Percentiles rank a stretch among this genome's conserved stretches.
phyloP scores from a whole-genome alignment of 306 rosid genomes.

The Prinsepia uniflora region DNA sequence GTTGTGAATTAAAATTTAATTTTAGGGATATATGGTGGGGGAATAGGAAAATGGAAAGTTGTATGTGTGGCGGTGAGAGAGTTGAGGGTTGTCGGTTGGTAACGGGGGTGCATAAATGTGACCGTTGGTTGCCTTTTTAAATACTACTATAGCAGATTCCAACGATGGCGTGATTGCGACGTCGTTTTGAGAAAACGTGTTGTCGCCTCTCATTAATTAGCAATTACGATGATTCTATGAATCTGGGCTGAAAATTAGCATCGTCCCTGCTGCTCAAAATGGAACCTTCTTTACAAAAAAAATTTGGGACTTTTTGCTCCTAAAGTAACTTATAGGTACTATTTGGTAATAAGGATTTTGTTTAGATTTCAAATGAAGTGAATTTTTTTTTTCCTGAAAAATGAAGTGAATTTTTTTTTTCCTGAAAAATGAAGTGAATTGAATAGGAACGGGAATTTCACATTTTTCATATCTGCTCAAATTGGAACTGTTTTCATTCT shows the following conservation, averaged over 20 bases:
- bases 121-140: background rate
- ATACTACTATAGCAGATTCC: background rate
- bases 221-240: background rate
- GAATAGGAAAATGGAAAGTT: background rate
- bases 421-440: no score
- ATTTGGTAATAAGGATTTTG: no score
- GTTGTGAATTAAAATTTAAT: background rate
- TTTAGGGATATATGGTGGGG: conserved; percentile 3
- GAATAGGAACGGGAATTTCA: no score
- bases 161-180: background rate
- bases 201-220: background rate
- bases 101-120: background rate
- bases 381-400: no score
- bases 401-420: no score
- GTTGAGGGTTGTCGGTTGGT: background rate
- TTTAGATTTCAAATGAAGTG: no score
- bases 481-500: background rate
- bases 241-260: background rate
- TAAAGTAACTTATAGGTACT: no score
- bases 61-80: background rate
- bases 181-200: background rate
- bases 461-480: background rate
- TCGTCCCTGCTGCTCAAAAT: no score
- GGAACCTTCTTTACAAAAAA: no score
- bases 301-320: no score